phyloP scores from a whole-genome alignment of 345 rosid genomes.

The Gossypium turneri region DNA sequence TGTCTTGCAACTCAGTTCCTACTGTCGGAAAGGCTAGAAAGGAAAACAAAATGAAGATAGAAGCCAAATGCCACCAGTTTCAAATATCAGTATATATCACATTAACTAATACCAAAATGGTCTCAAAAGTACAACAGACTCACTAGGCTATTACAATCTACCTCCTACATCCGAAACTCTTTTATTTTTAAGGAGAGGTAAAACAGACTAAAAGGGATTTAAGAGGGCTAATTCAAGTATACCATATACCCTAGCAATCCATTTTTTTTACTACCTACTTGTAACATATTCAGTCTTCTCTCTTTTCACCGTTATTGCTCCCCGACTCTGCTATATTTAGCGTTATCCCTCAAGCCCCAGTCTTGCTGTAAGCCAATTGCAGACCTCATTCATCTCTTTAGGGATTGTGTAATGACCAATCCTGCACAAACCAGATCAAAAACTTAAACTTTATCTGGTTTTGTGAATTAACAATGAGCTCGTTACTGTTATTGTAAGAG shows the following conservation, averaged over 20 bases:
- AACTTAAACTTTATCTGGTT: not conserved
- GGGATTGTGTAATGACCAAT: constrained; percentile 92
- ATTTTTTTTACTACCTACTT: constrained; percentile 20
- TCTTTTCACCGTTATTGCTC: constrained; percentile 27
- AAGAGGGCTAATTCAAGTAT: constrained; percentile 30
- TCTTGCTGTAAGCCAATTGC: constrained; percentile 66
- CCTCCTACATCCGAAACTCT: constrained; percentile 20
- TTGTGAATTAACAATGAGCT: not conserved
- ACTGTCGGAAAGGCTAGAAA: not conserved
- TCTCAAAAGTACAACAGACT: constrained; percentile 9
- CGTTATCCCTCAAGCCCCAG: constrained; percentile 71
- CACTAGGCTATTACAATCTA: constrained; percentile 4
- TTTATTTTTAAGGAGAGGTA: constrained; percentile 16
- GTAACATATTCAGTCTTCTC: constrained; percentile 10
- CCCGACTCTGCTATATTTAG: constrained; percentile 15
- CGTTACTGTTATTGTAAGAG: not conserved
- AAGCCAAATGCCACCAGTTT: not conserved
- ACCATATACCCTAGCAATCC: constrained; percentile 27
- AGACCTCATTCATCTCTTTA: constrained; percentile 72
- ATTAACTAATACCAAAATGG: constrained; percentile 1
- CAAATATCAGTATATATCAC: not conserved
- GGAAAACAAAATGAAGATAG: not conserved
- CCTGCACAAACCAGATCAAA: constrained; percentile 39
- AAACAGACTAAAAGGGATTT: not conserved
- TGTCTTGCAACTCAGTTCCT: not conserved